These are phyloP conservation scores for Phialemoniopsis sp. DNA, from an alignment of 2,329 filamentous ascomycete genomes.

Conservation along the genomic window DNA sequence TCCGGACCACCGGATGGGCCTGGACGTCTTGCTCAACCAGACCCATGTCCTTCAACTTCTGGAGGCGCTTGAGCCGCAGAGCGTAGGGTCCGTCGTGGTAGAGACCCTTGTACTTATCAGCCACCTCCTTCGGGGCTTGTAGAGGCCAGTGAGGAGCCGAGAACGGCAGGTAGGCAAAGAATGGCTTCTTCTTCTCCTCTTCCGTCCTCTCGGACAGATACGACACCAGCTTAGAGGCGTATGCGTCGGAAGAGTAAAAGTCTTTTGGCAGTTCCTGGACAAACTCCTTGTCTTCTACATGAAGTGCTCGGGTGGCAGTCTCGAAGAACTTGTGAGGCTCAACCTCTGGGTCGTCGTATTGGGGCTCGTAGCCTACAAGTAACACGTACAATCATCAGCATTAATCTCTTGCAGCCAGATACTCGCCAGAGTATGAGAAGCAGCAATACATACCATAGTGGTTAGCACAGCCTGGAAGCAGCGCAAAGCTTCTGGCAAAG, in stretches of 20 bases:
- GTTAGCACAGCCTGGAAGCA: slow-evolving; percentile 56
- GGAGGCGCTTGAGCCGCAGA: slow-evolving; percentile 47
- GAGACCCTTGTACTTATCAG: slow-evolving; percentile 52
- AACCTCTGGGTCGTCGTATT: slow-evolving; percentile 18
- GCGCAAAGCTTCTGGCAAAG: slow-evolving; percentile 56
- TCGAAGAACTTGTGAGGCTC: slow-evolving; percentile 34
- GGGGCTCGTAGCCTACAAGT: slow-evolving; percentile 44
- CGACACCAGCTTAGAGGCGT: slow-evolving; percentile 45
- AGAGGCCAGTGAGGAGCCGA: slow-evolving; percentile 62
- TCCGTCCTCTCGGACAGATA: slow-evolving; percentile 44
- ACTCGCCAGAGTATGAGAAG: too few relatives aligned
- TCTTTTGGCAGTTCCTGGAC: slow-evolving; percentile 33
- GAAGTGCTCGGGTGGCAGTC: slow-evolving; percentile 31
- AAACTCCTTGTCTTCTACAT: slow-evolving; percentile 29
- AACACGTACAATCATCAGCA: too few relatives aligned
- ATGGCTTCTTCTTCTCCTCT: slow-evolving; percentile 32
- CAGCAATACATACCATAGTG: slow-evolving; percentile 35
- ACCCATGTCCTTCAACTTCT: slow-evolving; percentile 51
- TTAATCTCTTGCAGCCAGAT: too few relatives aligned
- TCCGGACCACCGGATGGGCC: slow-evolving; percentile 39
- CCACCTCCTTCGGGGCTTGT: slow-evolving; percentile 51
- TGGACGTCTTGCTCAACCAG: slow-evolving; percentile 46
- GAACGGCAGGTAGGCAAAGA: slow-evolving; percentile 59
- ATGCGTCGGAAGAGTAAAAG: slow-evolving; percentile 50
- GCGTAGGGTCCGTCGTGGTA: slow-evolving; percentile 59